phyloP scores from a whole-genome alignment of 75 land plant genomes.

The Adiantum capillusveneris region DNA sequence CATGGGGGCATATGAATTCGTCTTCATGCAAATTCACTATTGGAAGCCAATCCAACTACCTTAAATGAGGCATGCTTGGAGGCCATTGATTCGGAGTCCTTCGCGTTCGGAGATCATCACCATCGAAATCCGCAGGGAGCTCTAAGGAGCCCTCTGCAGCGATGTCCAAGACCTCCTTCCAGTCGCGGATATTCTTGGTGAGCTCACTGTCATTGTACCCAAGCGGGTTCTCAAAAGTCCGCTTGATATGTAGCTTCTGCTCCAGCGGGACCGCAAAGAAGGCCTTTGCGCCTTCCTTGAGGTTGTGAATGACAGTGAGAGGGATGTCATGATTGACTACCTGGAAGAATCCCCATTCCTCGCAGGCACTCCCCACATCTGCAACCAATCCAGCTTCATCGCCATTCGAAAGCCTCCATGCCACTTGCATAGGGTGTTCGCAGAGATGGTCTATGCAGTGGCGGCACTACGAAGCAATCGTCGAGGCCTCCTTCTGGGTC shows the following conservation, averaged over 20 bases:
- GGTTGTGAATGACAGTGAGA: slow-evolving; percentile 4
- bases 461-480: slow-evolving; percentile 38
- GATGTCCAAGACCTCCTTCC: slow-evolving; percentile 89
- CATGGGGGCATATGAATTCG: no score
- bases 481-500: no score
- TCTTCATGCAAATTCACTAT: no score
- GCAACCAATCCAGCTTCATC: slow-evolving; percentile 16
- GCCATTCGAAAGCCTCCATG: not conserved
- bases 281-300: slow-evolving; percentile 28
- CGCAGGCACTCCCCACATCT: slow-evolving; percentile 43
- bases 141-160: slow-evolving; percentile 10
- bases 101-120: slow-evolving; percentile 6
- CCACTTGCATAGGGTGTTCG: not conserved
- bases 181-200: slow-evolving; percentile 85
- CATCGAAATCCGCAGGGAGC: slow-evolving; percentile 23
- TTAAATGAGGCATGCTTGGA: slow-evolving; percentile 29
- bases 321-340: slow-evolving; percentile 69
- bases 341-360: slow-evolving; percentile 74
- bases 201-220: slow-evolving; percentile 79
- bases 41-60: no score
- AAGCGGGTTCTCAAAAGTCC: slow-evolving; percentile 39
- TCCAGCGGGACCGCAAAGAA: slow-evolving; percentile 48
- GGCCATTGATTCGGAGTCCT: slow-evolving; percentile 60
- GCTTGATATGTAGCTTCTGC: slow-evolving; percentile 44
- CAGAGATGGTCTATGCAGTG: slow-evolving; percentile 43